Percentiles rank a stretch among this genome's conserved stretches.
Conservation (phyloP, 768 basidiomycete genomes). For the Lactifluus hygrophoroides region DNA sequence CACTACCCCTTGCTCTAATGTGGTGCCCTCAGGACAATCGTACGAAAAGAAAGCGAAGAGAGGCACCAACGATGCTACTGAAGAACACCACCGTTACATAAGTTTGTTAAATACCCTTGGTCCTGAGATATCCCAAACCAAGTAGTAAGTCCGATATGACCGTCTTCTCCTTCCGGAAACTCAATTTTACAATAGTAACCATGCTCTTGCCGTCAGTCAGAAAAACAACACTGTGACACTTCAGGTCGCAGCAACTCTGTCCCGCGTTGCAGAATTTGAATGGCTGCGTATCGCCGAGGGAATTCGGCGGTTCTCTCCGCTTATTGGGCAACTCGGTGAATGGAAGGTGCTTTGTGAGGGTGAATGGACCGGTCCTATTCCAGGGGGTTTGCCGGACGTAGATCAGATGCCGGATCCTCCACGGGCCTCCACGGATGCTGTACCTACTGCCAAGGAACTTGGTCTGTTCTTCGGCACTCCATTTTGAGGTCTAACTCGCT, state of each 20-base stretch:
- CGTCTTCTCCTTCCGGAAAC: background rate
- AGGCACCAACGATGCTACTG: slow-evolving; percentile 52
- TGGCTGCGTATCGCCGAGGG: slow-evolving; percentile 67
- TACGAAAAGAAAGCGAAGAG: slow-evolving; percentile 81
- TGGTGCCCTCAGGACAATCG: slow-evolving; percentile 40
- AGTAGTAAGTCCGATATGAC: slow-evolving; percentile 46
- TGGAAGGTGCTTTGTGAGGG: slow-evolving; percentile 72
- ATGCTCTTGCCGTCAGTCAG: slow-evolving; percentile 52
- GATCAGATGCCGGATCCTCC: slow-evolving; percentile 12
- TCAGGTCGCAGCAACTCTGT: slow-evolving; percentile 53
- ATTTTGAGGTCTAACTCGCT: background rate
- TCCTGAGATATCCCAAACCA: slow-evolving; percentile 72
- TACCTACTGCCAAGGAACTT: background rate
- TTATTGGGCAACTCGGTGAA: slow-evolving; percentile 62
- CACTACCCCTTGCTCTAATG: background rate
- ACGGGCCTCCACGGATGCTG: background rate
- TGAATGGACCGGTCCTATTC: slow-evolving; percentile 50
- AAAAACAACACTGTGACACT: slow-evolving; percentile 51
- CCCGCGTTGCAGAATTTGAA: slow-evolving; percentile 70
- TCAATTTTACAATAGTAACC: slow-evolving; percentile 43
- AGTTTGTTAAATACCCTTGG: slow-evolving; percentile 62
- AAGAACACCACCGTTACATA: slow-evolving; percentile 74
- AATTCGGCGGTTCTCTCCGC: slow-evolving; percentile 58
- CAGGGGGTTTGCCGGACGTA: slow-evolving; percentile 34
- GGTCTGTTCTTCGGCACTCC: background rate